Evolutionary conservation across 805 yeast genomes (phyloP), one percentile per base, ranked within the genome.

Genomic region (Kuraishia molischiana): DNA sequence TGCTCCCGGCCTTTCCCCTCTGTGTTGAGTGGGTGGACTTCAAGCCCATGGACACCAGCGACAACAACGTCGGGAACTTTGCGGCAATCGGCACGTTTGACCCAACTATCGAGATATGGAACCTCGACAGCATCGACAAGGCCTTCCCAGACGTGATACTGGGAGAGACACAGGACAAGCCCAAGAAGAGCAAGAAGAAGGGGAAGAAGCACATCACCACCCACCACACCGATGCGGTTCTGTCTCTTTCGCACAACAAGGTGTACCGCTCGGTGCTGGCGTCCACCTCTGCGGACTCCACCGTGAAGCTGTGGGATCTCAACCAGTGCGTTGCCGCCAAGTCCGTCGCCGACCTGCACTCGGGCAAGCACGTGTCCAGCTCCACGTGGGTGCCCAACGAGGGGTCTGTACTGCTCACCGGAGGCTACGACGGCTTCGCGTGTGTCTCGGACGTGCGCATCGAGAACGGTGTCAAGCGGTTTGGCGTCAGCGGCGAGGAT

Each of bases 71-170:
- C 22, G 96, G 95, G 9, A 92, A 87, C 60, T 87, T 85, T 60
- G 97, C 95, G 2, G 98, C 98, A 11, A 68, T 92, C 46, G 97
- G 97, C 54, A 85, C 97, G 2, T 90, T 92, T 56, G 97, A 90
- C 50, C 98, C 98, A 30, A 94, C 84, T 54, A 90, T 92, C 59
- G 98, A 92, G 62, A 73, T 92, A 43, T 92, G 97, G 97, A 87
- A 92, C 59, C 66, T 92, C 51, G 98, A 92, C 57, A 78, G 81
- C 45, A 67, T 90, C 26, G 97, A 92, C 49, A 86, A 86, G 52
- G 90, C 95, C 20, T 90, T 85, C 71, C 98, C 98, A 11, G 95
- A 89, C 54, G 72, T 83, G 47, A 86, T 92, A 44, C 67, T 92
- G 42, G 97, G 98, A 37, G 95, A 84, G 53, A 77, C 77, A 29